phyloP scores from a whole-genome alignment of 2,329 filamentous ascomycete species.

The Talaromyces piceae region DNA sequence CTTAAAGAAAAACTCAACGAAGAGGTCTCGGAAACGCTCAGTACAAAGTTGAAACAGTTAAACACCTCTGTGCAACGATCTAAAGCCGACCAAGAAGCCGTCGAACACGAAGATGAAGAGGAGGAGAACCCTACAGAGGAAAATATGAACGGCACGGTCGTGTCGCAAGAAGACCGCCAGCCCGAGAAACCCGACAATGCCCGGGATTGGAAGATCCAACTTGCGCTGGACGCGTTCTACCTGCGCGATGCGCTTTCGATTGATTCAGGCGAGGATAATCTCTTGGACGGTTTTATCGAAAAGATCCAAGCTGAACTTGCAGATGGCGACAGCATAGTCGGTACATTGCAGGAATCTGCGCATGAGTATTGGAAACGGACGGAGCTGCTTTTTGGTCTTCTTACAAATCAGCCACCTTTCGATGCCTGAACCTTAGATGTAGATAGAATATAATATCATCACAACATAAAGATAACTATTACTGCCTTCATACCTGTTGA shows the following conservation, averaged over 20 bases:
- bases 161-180: conserved; percentile 7
- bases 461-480: background rate
- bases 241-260: conserved; percentile 21
- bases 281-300: conserved; percentile 42
- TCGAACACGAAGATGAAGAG: background rate
- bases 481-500: background rate
- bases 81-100: conserved; percentile 2
- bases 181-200: conserved; percentile 1
- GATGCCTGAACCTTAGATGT: background rate
- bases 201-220: conserved; percentile 29
- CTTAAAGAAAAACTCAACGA: conserved; percentile 54
- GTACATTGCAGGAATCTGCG: conserved; percentile 54
- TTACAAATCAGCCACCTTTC: conserved; percentile 39
- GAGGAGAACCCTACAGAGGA: background rate
- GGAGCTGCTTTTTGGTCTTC: conserved; percentile 69
- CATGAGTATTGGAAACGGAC: conserved; percentile 79
- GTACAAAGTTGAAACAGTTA: conserved; percentile 18
- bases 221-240: conserved; percentile 33
- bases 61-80: conserved; percentile 8
- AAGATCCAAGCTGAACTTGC: conserved; percentile 42
- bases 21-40: conserved; percentile 35
- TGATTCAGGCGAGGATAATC: conserved; percentile 21
- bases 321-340: conserved; percentile 42
- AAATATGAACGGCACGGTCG: background rate
- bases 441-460: background rate